These are phyloP conservation scores for Penicillium hordei DNA, from an alignment of 2,329 filamentous ascomycete species.

Conservation along the genomic window DNA sequence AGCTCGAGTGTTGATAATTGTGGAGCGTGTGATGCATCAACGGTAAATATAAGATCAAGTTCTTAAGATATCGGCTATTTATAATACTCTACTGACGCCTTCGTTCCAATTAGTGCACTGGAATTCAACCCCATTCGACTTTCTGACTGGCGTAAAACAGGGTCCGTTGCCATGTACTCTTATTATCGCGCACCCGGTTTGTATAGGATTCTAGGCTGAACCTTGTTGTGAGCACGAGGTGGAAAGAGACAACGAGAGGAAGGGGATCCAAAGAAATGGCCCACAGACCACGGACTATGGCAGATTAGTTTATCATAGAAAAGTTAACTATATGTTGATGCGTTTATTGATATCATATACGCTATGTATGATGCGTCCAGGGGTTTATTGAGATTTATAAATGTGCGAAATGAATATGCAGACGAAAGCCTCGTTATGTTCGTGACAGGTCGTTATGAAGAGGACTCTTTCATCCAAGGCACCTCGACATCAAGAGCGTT, in stretches of 20 bases:
- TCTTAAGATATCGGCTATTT: background rate
- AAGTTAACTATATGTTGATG: no score
- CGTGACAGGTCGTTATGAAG: background rate
- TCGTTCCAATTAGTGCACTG: constrained; percentile 9
- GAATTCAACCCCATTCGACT: background rate
- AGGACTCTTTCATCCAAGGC: constrained; percentile 29
- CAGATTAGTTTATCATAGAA: background rate
- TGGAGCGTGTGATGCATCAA: background rate
- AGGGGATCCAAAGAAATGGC: background rate
- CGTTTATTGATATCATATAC: background rate
- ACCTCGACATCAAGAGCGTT: constrained; percentile 52
- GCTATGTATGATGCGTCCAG: background rate
- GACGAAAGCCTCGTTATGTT: background rate
- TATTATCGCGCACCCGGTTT: background rate
- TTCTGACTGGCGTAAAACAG: constrained; percentile 1
- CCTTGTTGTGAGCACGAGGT: background rate
- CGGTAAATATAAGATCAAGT: background rate
- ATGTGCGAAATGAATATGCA: background rate
- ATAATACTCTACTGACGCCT: background rate
- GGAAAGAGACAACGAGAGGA: background rate
- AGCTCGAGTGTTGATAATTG: background rate
- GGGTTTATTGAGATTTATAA: background rate
- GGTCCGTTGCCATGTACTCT: constrained; percentile 13
- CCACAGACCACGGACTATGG: background rate
- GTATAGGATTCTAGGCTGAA: background rate